These are phyloP conservation scores for Jatropha multifida DNA, from an alignment of 441 rosid genomes.

Conservation along the genomic window DNA sequence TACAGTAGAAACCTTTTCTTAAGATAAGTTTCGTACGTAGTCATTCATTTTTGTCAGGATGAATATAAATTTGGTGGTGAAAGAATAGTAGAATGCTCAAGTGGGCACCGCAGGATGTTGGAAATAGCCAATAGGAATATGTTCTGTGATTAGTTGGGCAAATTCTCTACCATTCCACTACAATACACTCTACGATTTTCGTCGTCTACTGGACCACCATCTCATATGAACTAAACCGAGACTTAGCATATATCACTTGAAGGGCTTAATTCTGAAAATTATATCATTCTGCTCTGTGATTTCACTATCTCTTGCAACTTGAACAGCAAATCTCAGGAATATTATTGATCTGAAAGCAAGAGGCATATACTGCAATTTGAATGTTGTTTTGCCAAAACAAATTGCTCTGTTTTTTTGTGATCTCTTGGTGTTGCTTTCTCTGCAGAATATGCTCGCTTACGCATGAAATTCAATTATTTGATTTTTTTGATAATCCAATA, in stretches of 20 bases:
- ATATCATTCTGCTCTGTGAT: not conserved
- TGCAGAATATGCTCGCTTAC: not conserved
- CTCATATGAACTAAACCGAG: not conserved
- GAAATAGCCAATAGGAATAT: slow-evolving; percentile 24
- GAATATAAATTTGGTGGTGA: not conserved
- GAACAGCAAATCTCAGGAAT: not conserved
- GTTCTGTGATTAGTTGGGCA: slow-evolving; percentile 14
- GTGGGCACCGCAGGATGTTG: slow-evolving; percentile 13
- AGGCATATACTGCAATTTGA: not conserved
- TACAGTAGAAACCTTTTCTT: too few species aligned
- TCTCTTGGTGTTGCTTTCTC: not conserved
- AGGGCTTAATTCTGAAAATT: not conserved
- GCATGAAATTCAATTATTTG: not conserved
- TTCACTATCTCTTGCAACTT: not conserved
- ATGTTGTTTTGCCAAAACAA: not conserved
- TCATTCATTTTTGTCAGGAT: not conserved
- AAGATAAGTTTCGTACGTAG: too few species aligned
- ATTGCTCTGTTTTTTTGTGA: not conserved
- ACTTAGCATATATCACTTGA: not conserved
- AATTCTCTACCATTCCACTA: not conserved
- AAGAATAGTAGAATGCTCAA: slow-evolving; percentile 16
- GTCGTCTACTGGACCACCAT: not conserved
- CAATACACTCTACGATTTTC: not conserved
- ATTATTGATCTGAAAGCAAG: not conserved
- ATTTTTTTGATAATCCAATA: not conserved